phyloP scores from a whole-genome alignment of 768 basidiomycete species.

The Lactarius hengduanensis region DNA sequence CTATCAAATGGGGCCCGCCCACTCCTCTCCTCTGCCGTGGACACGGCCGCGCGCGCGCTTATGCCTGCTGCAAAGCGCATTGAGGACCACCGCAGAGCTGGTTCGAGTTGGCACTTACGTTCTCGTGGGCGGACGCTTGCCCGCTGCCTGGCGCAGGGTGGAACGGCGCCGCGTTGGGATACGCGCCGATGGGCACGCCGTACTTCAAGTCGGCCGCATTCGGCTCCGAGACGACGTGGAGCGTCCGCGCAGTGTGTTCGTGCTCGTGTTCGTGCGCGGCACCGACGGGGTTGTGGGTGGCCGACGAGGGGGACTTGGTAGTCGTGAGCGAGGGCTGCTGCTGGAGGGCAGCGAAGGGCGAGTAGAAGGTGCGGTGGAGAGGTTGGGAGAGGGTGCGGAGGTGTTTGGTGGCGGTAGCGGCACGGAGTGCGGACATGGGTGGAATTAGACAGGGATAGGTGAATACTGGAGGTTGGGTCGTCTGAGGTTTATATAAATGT shows the following conservation, averaged over 20 bases:
- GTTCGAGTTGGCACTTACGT: constrained; percentile 41
- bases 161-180: constrained; percentile 41
- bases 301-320: constrained; percentile 36
- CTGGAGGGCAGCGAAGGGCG: constrained; percentile 57
- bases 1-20: constrained; percentile 47
- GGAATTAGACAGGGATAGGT: background rate
- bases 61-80: constrained; percentile 46
- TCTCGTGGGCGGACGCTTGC: constrained; percentile 31
- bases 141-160: constrained; percentile 36
- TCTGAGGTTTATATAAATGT: constrained; percentile 1
- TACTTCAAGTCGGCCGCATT: constrained; percentile 61
- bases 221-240: constrained; percentile 71
- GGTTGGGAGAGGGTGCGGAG: constrained; percentile 34
- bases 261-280: constrained; percentile 61
- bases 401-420: constrained; percentile 30
- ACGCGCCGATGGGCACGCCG: constrained; percentile 69
- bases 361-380: constrained; percentile 56
- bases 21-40: constrained; percentile 48
- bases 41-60: constrained; percentile 48
- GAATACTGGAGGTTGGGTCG: background rate
- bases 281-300: constrained; percentile 22
- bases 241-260: constrained; percentile 54
- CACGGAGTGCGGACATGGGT: constrained; percentile 36
- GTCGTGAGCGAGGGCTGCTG: constrained; percentile 39
- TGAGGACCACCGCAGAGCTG: constrained; percentile 40